Percentiles rank a stretch among this genome's conserved stretches.
Conservation (phyloP, 2,329 filamentous ascomycete species). For the Davidsoniella virescens region DNA sequence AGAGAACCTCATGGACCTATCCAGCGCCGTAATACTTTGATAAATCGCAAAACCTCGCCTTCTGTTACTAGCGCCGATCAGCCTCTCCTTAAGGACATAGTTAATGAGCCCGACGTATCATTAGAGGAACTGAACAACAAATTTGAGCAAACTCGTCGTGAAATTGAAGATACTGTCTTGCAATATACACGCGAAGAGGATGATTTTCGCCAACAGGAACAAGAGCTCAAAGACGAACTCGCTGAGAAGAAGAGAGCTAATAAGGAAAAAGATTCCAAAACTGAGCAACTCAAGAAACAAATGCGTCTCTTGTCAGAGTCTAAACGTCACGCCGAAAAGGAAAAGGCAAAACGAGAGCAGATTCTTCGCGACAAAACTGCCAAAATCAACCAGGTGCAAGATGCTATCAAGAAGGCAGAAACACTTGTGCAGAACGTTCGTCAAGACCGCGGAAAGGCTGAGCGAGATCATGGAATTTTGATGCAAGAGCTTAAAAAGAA, state of each 20-base stretch:
- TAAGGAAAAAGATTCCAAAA: constrained; percentile 83
- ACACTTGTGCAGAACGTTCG: constrained; percentile 45
- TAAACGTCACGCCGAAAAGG: constrained; percentile 66
- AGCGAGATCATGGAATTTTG: constrained; percentile 34
- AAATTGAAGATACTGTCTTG: constrained; percentile 63
- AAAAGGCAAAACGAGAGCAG: constrained; percentile 63
- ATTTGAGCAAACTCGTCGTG: constrained; percentile 63
- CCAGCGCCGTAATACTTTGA: constrained; percentile 36
- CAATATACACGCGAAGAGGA: constrained; percentile 57
- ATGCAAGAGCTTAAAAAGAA: constrained; percentile 35
- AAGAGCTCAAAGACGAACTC: constrained; percentile 58
- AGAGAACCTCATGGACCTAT: constrained; percentile 15
- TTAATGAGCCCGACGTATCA: constrained; percentile 44
- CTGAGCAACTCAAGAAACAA: constrained; percentile 66
- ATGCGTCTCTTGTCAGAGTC: constrained; percentile 65
- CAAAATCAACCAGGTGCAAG: constrained; percentile 52
- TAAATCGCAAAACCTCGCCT: constrained; percentile 57
- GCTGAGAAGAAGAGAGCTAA: constrained; percentile 61
- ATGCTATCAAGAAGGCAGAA: constrained; percentile 54
- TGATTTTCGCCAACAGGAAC: constrained; percentile 48
- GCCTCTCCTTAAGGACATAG: constrained; percentile 23
- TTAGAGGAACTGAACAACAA: constrained; percentile 66
- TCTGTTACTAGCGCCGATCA: constrained; percentile 44
- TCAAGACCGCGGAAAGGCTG: constrained; percentile 36
- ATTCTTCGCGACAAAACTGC: constrained; percentile 49